phyloP scores from a whole-genome alignment of 2,329 filamentous ascomycete species.

The Pseudocercospora eumusae region DNA sequence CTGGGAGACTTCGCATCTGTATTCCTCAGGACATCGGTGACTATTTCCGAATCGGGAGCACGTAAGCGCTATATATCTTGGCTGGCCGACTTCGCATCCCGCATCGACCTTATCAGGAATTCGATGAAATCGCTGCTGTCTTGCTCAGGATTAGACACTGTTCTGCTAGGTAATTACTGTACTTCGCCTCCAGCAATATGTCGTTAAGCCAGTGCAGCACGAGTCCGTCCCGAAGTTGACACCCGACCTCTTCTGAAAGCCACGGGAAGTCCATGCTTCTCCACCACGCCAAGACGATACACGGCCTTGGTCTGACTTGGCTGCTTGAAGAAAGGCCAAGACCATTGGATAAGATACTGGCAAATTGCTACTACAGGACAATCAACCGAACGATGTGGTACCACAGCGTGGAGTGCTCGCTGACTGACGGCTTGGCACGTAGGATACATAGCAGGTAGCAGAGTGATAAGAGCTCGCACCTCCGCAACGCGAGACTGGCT shows the following conservation, averaged over 20 bases:
- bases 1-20: neutral
- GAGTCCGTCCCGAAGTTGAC: neutral
- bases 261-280: neutral
- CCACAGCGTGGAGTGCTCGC: neutral
- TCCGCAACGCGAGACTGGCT: neutral
- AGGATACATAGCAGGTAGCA: neutral
- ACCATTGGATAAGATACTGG: neutral
- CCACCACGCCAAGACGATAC: slow-evolving; percentile 7
- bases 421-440: neutral
- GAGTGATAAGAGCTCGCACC: neutral
- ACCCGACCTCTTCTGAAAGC: neutral
- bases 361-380: neutral
- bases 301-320: neutral
- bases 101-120: neutral
- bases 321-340: neutral
- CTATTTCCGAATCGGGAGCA: neutral
- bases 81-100: neutral
- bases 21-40: too few relatives aligned
- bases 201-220: neutral
- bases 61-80: neutral
- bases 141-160: neutral
- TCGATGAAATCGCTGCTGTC: neutral
- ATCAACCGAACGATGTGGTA: neutral
- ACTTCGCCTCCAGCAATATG: neutral
- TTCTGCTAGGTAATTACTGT: neutral